phyloP scores from a whole-genome alignment of 2,329 filamentous ascomycete species.

The Coniochaeta hoffmannii region DNA sequence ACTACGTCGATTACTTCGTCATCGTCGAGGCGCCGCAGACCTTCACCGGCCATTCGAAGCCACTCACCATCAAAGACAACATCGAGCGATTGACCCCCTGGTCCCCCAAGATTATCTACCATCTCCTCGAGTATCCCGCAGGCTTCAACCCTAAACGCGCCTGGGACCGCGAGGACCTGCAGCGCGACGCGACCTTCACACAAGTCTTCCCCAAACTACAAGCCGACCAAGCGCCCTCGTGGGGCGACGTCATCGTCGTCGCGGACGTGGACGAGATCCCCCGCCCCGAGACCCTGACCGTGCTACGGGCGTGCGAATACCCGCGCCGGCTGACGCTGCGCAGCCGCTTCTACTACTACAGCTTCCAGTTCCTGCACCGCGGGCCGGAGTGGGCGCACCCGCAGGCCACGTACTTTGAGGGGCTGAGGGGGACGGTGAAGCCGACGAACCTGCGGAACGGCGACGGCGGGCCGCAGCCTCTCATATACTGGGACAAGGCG shows the following conservation, averaged over 20 bases:
- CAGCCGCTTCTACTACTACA: constrained; percentile 50
- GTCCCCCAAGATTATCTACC: constrained; percentile 54
- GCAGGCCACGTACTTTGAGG: constrained; percentile 50
- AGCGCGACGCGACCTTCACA: constrained; percentile 22
- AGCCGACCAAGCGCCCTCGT: constrained; percentile 30
- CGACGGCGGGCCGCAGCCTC: constrained; percentile 30
- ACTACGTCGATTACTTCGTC: constrained; percentile 57
- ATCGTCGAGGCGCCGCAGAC: constrained; percentile 52
- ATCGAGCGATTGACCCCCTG: constrained; percentile 44
- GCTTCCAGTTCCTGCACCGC: constrained; percentile 43
- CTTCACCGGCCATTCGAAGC: constrained; percentile 50
- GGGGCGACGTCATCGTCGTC: constrained; percentile 50
- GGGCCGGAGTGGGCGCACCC: constrained; percentile 47
- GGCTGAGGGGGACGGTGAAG: constrained; percentile 35
- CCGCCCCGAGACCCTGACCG: constrained; percentile 38
- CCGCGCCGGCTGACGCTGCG: constrained; percentile 44
- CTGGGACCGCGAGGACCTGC: constrained; percentile 42
- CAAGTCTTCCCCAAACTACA: constrained; percentile 37
- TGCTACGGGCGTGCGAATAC: constrained; percentile 43
- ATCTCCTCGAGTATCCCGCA: constrained; percentile 38
- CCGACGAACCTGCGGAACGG: constrained; percentile 46
- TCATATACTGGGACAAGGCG: constrained; percentile 33
- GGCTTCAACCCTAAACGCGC: constrained; percentile 30
- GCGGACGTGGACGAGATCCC: constrained; percentile 56
- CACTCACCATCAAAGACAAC: constrained; percentile 43